Conservation (phyloP, 208 protist genomes). For the Crithidia sp. region DNA sequence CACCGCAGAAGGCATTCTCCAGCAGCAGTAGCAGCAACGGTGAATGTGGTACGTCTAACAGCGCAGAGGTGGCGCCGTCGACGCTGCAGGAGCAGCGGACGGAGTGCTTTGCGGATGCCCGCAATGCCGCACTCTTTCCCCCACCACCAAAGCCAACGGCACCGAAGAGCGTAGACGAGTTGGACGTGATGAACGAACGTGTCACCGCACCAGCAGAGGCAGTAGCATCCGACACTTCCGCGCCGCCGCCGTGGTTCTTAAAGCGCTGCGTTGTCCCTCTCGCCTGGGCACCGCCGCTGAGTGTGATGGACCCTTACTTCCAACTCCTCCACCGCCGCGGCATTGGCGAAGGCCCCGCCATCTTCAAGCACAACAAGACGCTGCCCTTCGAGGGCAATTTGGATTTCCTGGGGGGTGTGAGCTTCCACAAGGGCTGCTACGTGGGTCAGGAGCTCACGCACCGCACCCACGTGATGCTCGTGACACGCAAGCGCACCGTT, state of each 20-base stretch:
- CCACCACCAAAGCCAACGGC: neutral
- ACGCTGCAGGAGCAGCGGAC: conserved; percentile 23
- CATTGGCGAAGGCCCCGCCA: conserved; percentile 80
- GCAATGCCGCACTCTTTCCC: conserved; percentile 49
- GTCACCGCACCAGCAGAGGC: no score
- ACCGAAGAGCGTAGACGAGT: neutral
- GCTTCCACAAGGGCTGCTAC: conserved; percentile 97
- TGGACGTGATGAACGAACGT: no score
- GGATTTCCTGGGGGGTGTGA: conserved; percentile 90
- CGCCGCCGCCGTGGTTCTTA: conserved; percentile 12
- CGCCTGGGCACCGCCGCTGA: conserved; percentile 20
- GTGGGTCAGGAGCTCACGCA: conserved; percentile 96
- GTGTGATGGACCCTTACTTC: conserved; percentile 39
- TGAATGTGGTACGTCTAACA: neutral
- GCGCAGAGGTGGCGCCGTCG: neutral
- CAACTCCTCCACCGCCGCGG: conserved; percentile 63
- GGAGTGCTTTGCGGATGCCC: conserved; percentile 69
- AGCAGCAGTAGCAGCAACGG: conserved; percentile 1
- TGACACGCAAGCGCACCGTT: conserved; percentile 92
- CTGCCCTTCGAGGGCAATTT: conserved; percentile 94
- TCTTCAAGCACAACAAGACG: conserved; percentile 71
- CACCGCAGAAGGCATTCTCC: neutral
- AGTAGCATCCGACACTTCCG: no score
- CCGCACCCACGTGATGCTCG: conserved; percentile 94
- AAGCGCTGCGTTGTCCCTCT: conserved; percentile 22